These are phyloP conservation scores for Polysphondylium violaceum DNA, from an alignment of 78 protist species.

Conservation along the genomic window DNA sequence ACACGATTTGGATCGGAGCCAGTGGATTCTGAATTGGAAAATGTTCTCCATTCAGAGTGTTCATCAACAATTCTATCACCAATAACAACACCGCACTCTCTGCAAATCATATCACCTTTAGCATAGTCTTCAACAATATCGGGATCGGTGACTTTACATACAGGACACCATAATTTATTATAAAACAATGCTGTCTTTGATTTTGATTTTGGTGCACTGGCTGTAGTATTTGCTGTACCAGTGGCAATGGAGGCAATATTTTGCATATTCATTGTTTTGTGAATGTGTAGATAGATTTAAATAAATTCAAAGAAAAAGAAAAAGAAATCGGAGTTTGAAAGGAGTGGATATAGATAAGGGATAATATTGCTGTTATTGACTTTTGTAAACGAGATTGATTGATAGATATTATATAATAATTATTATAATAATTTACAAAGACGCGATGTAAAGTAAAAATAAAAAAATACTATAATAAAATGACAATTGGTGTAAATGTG, in stretches of 20 bases:
- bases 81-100: conserved; percentile 64
- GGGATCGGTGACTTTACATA: conserved; percentile 55
- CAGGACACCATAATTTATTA: conserved; percentile 30
- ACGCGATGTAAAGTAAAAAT: not conserved
- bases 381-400: no score
- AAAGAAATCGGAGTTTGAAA: not conserved
- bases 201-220: not conserved
- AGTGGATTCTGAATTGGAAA: conserved; percentile 48
- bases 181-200: not conserved
- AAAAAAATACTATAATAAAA: not conserved
- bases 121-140: conserved; percentile 74
- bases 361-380: no score
- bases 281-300: not conserved
- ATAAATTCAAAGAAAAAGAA: not conserved
- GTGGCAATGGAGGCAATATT: not conserved
- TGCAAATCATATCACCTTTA: conserved; percentile 71
- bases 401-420: no score
- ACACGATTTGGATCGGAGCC: conserved; percentile 83
- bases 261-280: no score
- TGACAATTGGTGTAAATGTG: not conserved
- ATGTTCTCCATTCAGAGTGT: conserved; percentile 77
- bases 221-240: not conserved
- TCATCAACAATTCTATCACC: conserved; percentile 80
- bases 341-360: no score
- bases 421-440: not conserved